A percentile compares a stretch with the other conserved stretches of the same genome.
These are phyloP conservation scores for Hypoxylon sp. DNA, from an alignment of 2,329 filamentous ascomycete species.

Conservation along the genomic window DNA sequence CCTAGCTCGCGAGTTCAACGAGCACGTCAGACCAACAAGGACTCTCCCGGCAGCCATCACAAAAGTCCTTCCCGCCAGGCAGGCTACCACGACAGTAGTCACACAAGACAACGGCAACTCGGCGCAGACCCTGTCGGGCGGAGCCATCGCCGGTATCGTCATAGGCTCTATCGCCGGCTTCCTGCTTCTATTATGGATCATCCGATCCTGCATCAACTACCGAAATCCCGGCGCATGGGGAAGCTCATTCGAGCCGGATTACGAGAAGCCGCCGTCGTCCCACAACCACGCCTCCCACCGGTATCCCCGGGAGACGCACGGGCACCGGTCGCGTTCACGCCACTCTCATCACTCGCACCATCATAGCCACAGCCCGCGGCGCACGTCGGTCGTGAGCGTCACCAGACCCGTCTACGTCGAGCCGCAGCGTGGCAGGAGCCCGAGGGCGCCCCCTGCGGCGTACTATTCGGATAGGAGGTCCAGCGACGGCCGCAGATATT, in stretches of 20 bases:
- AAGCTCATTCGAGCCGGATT: conserved; percentile 44
- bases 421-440: conserved; percentile 40
- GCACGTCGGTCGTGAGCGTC: conserved; percentile 40
- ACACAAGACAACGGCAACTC: conserved; percentile 38
- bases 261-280: conserved; percentile 44
- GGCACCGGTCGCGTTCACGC: conserved; percentile 43
- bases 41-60: conserved; percentile 45
- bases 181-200: conserved; percentile 61
- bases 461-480: conserved; percentile 45
- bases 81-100: conserved; percentile 47
- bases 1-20: conserved; percentile 29
- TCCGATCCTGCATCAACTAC: conserved; percentile 60
- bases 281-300: conserved; percentile 27
- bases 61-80: conserved; percentile 42
- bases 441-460: conserved; percentile 44
- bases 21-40: conserved; percentile 42
- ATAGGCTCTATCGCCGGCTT: conserved; percentile 62
- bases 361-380: conserved; percentile 36
- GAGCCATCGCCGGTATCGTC: conserved; percentile 65
- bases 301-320: conserved; percentile 37
- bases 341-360: conserved; percentile 34
- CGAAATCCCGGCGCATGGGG: conserved; percentile 49
- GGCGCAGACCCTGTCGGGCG: conserved; percentile 56
- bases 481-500: conserved; percentile 43
- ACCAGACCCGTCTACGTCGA: conserved; percentile 44